These are phyloP conservation scores for Pyrenopolyporus hunteri DNA, from an alignment of 495 filamentous ascomycete genomes.

Conservation along the genomic window DNA sequence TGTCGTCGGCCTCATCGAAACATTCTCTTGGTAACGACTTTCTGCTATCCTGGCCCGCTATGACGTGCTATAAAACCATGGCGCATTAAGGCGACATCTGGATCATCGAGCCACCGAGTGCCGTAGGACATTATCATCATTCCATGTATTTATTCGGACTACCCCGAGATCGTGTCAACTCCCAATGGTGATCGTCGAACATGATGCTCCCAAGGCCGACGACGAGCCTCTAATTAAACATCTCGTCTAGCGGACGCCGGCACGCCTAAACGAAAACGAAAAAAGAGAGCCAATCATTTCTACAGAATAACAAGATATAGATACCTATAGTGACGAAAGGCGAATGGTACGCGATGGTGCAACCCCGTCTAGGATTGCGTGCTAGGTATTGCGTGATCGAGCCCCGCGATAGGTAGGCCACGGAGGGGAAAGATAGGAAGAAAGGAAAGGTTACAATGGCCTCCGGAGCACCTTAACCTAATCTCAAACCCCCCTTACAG, in stretches of 20 bases:
- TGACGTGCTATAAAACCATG: slow-evolving; percentile 21
- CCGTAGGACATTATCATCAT: background rate
- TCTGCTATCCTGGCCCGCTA: slow-evolving; percentile 29
- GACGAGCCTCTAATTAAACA: slow-evolving; percentile 20
- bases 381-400: slow-evolving; percentile 32
- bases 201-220: slow-evolving; percentile 28
- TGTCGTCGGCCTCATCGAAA: slow-evolving; percentile 18
- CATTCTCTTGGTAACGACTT: slow-evolving; percentile 5
- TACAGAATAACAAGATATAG: background rate
- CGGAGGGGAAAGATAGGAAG: slow-evolving; percentile 29
- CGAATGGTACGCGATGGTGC: slow-evolving; percentile 31
- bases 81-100: background rate
- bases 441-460: slow-evolving; percentile 31
- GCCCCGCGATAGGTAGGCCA: slow-evolving; percentile 31
- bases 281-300: slow-evolving; percentile 12
- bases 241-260: background rate
- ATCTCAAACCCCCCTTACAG: slow-evolving; percentile 8
- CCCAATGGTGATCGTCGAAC: too few species aligned
- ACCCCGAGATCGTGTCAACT: slow-evolving; percentile 9
- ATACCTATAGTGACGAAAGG: background rate
- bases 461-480: slow-evolving; percentile 14
- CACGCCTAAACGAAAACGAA: slow-evolving; percentile 4
- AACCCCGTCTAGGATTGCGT: slow-evolving; percentile 33
- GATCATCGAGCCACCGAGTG: slow-evolving; percentile 8
- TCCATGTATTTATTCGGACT: slow-evolving; percentile 10